Conservation (phyloP, 306 rosid genomes). For the Canavalia ensiformis region DNA sequence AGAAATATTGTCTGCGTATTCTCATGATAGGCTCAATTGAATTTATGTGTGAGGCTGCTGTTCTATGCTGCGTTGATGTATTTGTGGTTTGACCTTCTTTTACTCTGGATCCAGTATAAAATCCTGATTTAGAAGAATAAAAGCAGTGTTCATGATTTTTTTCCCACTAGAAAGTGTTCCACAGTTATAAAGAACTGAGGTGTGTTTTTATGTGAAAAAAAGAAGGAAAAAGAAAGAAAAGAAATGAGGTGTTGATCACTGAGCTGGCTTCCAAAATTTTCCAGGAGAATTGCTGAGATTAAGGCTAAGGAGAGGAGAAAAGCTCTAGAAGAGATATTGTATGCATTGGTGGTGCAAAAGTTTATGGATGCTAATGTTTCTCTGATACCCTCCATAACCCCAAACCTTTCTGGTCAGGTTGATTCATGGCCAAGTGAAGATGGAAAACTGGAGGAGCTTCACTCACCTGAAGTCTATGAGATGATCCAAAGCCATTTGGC, state of each 20-base stretch:
- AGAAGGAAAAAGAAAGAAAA: not conserved
- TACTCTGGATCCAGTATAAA: not conserved
- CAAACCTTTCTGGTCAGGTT: slow-evolving; percentile 67
- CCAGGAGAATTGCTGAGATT: slow-evolving; percentile 95
- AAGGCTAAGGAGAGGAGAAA: slow-evolving; percentile 81
- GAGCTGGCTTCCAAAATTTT: slow-evolving; percentile 41
- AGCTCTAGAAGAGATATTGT: slow-evolving; percentile 85
- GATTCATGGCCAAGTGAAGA: slow-evolving; percentile 81
- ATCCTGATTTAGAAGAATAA: not conserved
- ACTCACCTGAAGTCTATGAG: slow-evolving; percentile 86
- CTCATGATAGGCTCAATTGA: slow-evolving; percentile 11
- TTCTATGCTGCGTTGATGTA: slow-evolving; percentile 11
- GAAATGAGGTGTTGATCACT: slow-evolving; percentile 17
- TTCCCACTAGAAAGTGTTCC: not conserved
- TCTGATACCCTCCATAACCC: slow-evolving; percentile 66
- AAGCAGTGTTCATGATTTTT: slow-evolving; percentile 20
- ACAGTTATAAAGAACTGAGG: not conserved
- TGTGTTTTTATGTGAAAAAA: slow-evolving; percentile 22
- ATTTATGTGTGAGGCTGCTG: not conserved
- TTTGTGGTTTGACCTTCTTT: slow-evolving; percentile 23
- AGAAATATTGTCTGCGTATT: slow-evolving; percentile 11
- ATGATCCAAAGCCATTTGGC: slow-evolving; percentile 88
- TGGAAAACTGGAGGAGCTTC: slow-evolving; percentile 76
- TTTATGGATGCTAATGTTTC: slow-evolving; percentile 88
- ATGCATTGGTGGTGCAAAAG: slow-evolving; percentile 85